Evolutionary conservation across 2,329 filamentous ascomycete genomes (phyloP), one percentile per base, ranked within the genome.

Genomic region (Trichoderma asperellum): DNA sequence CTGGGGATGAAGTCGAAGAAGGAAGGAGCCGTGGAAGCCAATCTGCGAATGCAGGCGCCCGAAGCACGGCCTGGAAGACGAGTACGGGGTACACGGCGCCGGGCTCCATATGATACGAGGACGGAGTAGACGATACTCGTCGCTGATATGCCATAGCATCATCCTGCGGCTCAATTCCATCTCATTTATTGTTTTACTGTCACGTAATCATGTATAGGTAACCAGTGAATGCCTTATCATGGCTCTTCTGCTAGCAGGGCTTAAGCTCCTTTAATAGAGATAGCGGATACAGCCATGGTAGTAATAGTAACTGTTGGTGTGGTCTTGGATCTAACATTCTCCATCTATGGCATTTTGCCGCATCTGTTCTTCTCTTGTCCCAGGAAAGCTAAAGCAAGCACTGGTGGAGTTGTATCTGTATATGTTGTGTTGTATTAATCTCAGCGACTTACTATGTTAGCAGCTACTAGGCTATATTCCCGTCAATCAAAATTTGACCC

Each of bases 1-100:
- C 55, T 52, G 55, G 56, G 55, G 40, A 35, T 37, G 37, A 34
- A 34, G 43, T 58, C 63, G 14, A 66, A 58, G 37, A 67, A 67
- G 63, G 63, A 67, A 67, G 63, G 63, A 67, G 63, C 55, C 63
- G 29, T 58, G 11, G 53, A 49, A 35, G 62, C 62, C 56, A 4
- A 32, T 35, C 37, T 66, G 63, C 53, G 62, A 58, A 37, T 14
- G 43, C 37, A 57, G 24, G 62, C 43, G 24, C 11, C 27, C 52
- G 27, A 57, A 47, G 43, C 53, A n/a, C 2, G 2, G 1, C 24
- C 24, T 24, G 24, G 24, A 24, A 24, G 24, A 32, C 27, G 63
- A 56, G 63, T 58, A 66, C 35, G 32, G 18, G 24, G 55, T 67
- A 67, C 64, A 21, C n/a, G 55, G 18, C 11, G 0, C 24, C 14